Conservation (phyloP, 1,284 basidiomycete species). For the Ceratobasidium papillatum region DNA sequence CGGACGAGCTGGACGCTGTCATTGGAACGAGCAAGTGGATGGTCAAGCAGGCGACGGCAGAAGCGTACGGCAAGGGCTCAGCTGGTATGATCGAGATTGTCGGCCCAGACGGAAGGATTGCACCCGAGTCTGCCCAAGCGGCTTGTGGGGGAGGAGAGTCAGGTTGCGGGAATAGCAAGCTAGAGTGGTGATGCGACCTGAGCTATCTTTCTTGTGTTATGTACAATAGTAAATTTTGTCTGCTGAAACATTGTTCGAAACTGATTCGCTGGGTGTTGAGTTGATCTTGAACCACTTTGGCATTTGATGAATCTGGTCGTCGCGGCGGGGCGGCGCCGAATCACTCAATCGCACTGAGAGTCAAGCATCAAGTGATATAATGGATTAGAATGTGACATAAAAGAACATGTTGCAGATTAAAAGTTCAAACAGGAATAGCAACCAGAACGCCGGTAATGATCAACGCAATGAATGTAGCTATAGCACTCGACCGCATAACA, state of each 20-base stretch:
- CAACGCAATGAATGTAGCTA: neutral
- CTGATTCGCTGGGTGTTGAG: too few relatives aligned
- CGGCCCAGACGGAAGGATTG: slow-evolving; percentile 47
- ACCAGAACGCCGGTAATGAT: slow-evolving; percentile 2
- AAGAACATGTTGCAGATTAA: neutral
- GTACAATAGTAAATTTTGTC: neutral
- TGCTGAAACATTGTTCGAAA: too few relatives aligned
- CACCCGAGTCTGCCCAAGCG: slow-evolving; percentile 13
- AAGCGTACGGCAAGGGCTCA: slow-evolving; percentile 57
- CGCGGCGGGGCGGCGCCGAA: too few relatives aligned
- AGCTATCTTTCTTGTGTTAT: neutral
- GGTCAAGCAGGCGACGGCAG: slow-evolving; percentile 60
- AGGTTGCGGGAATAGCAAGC: slow-evolving; percentile 31
- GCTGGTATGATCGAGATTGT: slow-evolving; percentile 60
- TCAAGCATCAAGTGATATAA: too few relatives aligned
- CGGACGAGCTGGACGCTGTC: slow-evolving; percentile 67
- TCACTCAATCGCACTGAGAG: too few relatives aligned
- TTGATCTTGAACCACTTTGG: too few relatives aligned
- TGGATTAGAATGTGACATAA: too few relatives aligned
- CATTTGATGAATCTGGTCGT: too few relatives aligned
- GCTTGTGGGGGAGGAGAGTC: slow-evolving; percentile 21
- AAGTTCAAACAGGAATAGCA: neutral
- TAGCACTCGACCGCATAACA: slow-evolving; percentile 4
- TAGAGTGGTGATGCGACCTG: slow-evolving; percentile 27
- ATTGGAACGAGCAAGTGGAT: slow-evolving; percentile 75